Evolutionary conservation across 1,139 yeast genomes (phyloP), one percentile per base, ranked within the genome.

Genomic region (Yamadazyma membranifaciens): DNA sequence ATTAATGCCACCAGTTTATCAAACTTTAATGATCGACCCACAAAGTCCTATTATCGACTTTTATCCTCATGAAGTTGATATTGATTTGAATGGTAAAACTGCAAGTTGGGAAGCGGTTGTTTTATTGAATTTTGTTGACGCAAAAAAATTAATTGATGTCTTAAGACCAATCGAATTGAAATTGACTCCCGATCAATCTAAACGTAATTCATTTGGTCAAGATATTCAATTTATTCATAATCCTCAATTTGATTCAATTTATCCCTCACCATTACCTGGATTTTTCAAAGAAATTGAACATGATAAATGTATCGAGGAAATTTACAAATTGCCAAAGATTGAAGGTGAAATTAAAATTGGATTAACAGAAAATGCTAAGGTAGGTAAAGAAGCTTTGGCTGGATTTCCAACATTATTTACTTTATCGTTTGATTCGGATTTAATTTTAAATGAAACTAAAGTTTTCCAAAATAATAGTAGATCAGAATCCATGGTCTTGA

Each of bases 61-160:
- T 55, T 92, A 94, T 58, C 99, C 99, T 4, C 75, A 78, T 46
- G 88, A 87, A 47, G 96, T 92, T 47, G 91, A 83, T 42, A 75
- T 88, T 37, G 98, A 94, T 65, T 73, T 82, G 78, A 94, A 92
- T 58, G 98, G 98, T 39, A 94, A 92, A 60, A 87, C 91, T 41
- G 95, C 95, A 6, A 83, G 87, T 38, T 92, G 99, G 99, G 98
- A 92, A 66, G 98, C 98, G 7, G 97, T 92, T 42, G 96, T 92
- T n/a, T 78, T 88, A 57, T 77, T 92, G 47, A 85, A 95, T 10
- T 94, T 94, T 71, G 97, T 92, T 39, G 98, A 94, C 51, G 91
- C 86, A 55, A 66, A 77, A 28, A 75, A 92, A 46, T 73, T 92
- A 45, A 67, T 86, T 39, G 79, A 73, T 2, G 91, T 92, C 1